Base-by-base conservation (phyloP, 495 filamentous ascomycete genomes). In the Podospora conica region DNA sequence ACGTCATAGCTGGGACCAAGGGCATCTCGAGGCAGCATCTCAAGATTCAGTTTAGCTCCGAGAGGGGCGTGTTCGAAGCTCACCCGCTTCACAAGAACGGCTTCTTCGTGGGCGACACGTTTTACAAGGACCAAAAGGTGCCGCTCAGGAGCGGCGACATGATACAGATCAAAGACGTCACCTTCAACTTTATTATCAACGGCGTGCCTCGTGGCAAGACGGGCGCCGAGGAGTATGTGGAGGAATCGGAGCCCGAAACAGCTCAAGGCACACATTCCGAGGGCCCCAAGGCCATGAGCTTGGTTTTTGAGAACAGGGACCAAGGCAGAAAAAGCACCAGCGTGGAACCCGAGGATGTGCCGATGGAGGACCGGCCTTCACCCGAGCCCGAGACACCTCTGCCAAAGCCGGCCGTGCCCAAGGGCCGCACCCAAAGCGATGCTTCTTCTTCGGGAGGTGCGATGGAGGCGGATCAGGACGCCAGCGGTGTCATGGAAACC, bases 11-110 rank as follows among this genome's bases (percentile, higher is more conserved):
- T 60, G 85, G 83, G 58, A 87, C 79, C 58, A 89, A 89, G 61
- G 87, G 85, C 24, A 97, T 98, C 40, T 97, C 93, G 7, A 85
- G 94, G 53, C 83, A 90, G 72, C 95, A 98, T 75, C 85, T 93
- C 40, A 89, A 87, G 71, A 93, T 98, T 61, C 77, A 85, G 12
- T 98, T 91, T 75, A 93, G 94, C 70, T 87, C 87, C 66, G 83
- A 87, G 22, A 84, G 83, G 66, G 84, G 87, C 62, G 75, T 88
- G 15, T 98, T 93, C 66, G 88, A 96, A 72, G 86, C 95, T 70
- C 82, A 89, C 53, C 87, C 96, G 3, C 79, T 94, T 70, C 92
- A 94, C 60, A 85, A 88, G 69, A 97, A 97, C 73, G 92, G 92
- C 29, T 88, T 90, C 31, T 96, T 94, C 66, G 86, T 91, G 58